Evolutionary conservation across 768 basidiomycete genomes (phyloP), one percentile per base, ranked within the genome.

Genomic region (Mycena filopes): DNA sequence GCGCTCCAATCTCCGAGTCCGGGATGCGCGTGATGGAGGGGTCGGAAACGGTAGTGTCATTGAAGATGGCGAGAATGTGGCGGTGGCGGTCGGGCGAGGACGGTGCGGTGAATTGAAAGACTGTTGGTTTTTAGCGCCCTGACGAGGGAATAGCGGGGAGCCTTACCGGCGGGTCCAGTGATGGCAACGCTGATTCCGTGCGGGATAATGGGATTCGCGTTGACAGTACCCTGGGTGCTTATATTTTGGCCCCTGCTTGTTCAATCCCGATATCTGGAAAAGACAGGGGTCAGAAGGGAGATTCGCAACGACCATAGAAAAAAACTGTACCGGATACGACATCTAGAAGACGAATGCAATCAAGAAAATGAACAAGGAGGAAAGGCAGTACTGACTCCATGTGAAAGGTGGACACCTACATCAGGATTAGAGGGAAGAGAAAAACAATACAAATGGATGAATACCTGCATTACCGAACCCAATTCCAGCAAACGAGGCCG

Each of bases 91-190:
- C 88, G 3, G 96, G 95, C 0, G 94, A 90, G 6, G 96, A 96
- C 9, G 97, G 96, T 0, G 97, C 92, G 10, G 97, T 98, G 78
- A 96, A 98, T 73, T 92, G 88, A 85, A 99, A 98, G 46, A 98
- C 97, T 87, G 53, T 46, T 68, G 51, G n/a, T 57, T 8, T 53
- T 62, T 5, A n/a, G 12, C 4, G 21, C 5, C 9, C 3, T 21
- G n/a, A 23, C n/a, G 7, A 29, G 71, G 60, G 4, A 54, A 69
- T 48, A 65, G 40, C 28, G 64, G 56, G 41, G 73, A 60, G n/a
- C n/a, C 79, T 58, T 75, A 86, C 89, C 89, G 69, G 97, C 92
- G 29, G 95, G 95, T 12, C 93, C 95, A 21, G 94, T 94, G 60
- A 97, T 80, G 7, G 96, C 94, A 50, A 97, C 95, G 69, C 93